Conservation (phyloP, 106 monocot species). For the Apostasia ramifera region DNA sequence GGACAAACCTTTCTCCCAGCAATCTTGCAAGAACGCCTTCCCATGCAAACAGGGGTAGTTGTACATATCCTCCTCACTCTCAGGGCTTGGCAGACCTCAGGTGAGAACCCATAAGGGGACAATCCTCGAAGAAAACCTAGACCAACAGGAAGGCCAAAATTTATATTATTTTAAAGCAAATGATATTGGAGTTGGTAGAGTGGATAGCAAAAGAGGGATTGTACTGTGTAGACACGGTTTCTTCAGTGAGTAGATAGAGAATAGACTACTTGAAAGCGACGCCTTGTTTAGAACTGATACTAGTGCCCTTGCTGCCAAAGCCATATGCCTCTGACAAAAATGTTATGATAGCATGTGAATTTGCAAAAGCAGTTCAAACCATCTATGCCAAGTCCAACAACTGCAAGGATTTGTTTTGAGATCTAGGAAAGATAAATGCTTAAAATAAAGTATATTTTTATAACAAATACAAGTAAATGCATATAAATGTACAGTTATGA, state of each 20-base stretch:
- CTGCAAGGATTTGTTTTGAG: too few relatives aligned
- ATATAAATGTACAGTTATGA: too few relatives aligned
- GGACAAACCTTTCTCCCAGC: conserved; percentile 60
- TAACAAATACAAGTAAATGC: too few relatives aligned
- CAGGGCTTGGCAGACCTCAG: conserved; percentile 3
- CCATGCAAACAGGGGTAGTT: conserved; percentile 51
- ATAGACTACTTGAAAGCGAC: conserved; percentile 11
- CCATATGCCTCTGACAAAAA: conserved; percentile 16
- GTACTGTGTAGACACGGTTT: conserved; percentile 12
- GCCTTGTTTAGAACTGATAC: conserved; percentile 27
- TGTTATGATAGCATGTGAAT: too few relatives aligned
- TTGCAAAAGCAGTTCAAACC: too few relatives aligned
- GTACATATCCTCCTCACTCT: conserved; percentile 44
- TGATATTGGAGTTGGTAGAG: not conserved
- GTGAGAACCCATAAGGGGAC: not conserved
- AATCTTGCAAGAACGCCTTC: conserved; percentile 74
- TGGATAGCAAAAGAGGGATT: not conserved
- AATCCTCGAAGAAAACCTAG: conserved; percentile 19
- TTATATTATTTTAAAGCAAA: not conserved
- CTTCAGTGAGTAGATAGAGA: conserved; percentile 12
- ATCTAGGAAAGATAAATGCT: too few relatives aligned
- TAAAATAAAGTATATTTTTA: too few relatives aligned
- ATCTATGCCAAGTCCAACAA: too few relatives aligned
- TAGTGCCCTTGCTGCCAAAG: conserved; percentile 30
- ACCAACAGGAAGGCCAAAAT: conserved; percentile 1